Evolutionary conservation across 139 green algal species (phyloP).

Genomic region (Diplosphaera chodatii): DNA sequence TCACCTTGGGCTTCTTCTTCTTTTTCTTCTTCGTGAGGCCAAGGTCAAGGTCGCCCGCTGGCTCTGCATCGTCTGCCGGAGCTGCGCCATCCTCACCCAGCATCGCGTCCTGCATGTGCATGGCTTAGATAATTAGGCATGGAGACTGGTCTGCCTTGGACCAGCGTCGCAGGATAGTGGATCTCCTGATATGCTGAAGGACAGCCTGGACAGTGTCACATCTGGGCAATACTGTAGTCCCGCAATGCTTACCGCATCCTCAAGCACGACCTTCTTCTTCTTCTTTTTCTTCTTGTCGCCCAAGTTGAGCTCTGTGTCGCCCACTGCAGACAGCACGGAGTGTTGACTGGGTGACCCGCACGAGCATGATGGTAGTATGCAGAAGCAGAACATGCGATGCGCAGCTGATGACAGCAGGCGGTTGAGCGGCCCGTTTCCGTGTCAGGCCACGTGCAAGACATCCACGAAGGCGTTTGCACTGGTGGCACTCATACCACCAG

Average conservation of each 20-base stretch:
- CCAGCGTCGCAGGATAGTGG: no score
- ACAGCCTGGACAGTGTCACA: no score
- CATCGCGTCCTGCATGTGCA: slow-evolving; percentile 32
- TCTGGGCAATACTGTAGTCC: no score
- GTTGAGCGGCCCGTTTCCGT: no score
- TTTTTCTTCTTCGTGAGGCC: slow-evolving; percentile 77
- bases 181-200: no score
- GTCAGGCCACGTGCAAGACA: background rate
- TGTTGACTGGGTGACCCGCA: slow-evolving; percentile 1
- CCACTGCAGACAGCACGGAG: slow-evolving; percentile 4
- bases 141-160: no score
- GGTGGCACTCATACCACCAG: no score
- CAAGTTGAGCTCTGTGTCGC: slow-evolving; percentile 21
- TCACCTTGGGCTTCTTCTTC: slow-evolving; percentile 51
- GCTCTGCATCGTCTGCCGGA: slow-evolving; percentile 29
- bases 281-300: slow-evolving; percentile 46
- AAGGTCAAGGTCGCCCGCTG: slow-evolving; percentile 18
- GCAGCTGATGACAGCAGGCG: background rate
- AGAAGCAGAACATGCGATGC: background rate
- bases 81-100: slow-evolving; percentile 24
- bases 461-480: background rate
- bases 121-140: no score
- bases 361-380: slow-evolving; percentile 9
- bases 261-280: slow-evolving; percentile 21
- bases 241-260: background rate